Percentiles rank a stretch among this genome's conserved stretches.
These are phyloP conservation scores for Carex arenaria DNA, from an alignment of 202 grass and related monocot genomes.

Conservation along the genomic window DNA sequence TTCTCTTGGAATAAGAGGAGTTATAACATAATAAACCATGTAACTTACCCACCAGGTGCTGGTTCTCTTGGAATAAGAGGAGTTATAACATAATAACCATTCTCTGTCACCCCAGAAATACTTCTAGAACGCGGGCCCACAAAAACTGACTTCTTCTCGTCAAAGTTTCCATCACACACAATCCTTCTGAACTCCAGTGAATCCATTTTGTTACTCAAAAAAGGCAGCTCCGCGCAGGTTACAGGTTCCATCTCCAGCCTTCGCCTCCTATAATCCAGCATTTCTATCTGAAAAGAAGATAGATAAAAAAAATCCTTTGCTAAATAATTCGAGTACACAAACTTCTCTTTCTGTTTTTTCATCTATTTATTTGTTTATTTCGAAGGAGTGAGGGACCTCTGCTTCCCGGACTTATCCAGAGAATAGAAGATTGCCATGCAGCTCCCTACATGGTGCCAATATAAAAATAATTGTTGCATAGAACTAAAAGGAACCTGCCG, in stretches of 20 bases:
- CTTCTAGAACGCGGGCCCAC: conserved; percentile 83
- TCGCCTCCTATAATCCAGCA: conserved; percentile 83
- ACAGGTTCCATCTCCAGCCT: conserved; percentile 86
- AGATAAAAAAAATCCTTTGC: conserved; percentile 4
- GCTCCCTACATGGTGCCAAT: neutral
- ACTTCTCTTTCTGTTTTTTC: neutral
- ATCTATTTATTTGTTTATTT: neutral
- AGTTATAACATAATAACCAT: conserved; percentile 93
- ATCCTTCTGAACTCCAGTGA: conserved; percentile 69
- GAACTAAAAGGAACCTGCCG: neutral
- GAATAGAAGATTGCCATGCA: neutral
- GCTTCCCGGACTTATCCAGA: neutral
- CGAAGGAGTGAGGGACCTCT: neutral
- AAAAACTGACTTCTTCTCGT: conserved; percentile 57
- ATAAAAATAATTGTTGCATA: neutral
- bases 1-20: conserved; percentile 51
- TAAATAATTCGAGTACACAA: neutral
- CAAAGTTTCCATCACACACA: conserved; percentile 73
- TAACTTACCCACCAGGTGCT: conserved; percentile 49
- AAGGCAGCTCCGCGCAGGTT: conserved; percentile 40
- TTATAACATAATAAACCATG: conserved; percentile 62
- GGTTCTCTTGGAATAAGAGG: conserved; percentile 48
- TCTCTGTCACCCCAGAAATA: conserved; percentile 88
- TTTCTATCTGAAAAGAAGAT: conserved; percentile 52
- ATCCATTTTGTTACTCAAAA: conserved; percentile 19